phyloP scores from a whole-genome alignment of 2,329 filamentous ascomycete genomes.

The Calonectria henricotiae region DNA sequence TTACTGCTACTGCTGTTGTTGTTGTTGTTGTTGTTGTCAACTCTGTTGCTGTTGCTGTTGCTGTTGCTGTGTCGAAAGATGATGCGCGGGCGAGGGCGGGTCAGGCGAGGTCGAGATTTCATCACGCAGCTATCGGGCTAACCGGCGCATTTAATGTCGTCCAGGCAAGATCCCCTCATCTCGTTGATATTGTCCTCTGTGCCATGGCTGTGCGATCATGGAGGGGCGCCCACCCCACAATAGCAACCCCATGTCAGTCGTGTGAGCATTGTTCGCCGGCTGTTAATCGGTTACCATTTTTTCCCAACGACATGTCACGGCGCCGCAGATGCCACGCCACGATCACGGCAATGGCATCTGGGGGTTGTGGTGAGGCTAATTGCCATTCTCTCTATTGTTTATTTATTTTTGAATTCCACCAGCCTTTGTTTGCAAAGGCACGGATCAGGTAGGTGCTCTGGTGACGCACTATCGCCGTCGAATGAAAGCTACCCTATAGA shows the following conservation, averaged over 20 bases:
- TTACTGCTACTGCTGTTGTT: conserved; percentile 36
- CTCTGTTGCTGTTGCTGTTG: conserved; percentile 40
- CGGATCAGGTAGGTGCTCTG: not conserved
- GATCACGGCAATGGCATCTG: conserved; percentile 12
- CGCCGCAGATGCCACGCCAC: conserved; percentile 12
- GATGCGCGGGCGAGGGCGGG: conserved; percentile 54
- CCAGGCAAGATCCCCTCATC: conserved; percentile 39
- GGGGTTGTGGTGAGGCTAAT: not conserved
- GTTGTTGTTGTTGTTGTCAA: conserved; percentile 38
- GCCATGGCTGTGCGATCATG: conserved; percentile 46
- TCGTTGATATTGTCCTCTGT: conserved; percentile 53
- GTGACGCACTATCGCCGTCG: conserved; percentile 1
- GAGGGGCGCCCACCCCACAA: conserved; percentile 50
- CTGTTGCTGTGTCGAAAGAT: conserved; percentile 53
- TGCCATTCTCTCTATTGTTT: not conserved
- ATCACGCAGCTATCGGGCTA: conserved; percentile 51
- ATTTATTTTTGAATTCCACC: not conserved
- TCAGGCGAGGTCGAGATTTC: conserved; percentile 53
- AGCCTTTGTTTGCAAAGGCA: conserved; percentile 2
- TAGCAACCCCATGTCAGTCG: conserved; percentile 41
- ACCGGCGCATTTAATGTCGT: conserved; percentile 47
- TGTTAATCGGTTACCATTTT: conserved; percentile 49
- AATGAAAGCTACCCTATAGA: conserved; percentile 10
- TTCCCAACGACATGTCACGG: conserved; percentile 40
- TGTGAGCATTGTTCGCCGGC: conserved; percentile 45